Evolutionary conservation across 2,329 filamentous ascomycete species (phyloP).

Genomic region (Amylocarpus encephaloides): DNA sequence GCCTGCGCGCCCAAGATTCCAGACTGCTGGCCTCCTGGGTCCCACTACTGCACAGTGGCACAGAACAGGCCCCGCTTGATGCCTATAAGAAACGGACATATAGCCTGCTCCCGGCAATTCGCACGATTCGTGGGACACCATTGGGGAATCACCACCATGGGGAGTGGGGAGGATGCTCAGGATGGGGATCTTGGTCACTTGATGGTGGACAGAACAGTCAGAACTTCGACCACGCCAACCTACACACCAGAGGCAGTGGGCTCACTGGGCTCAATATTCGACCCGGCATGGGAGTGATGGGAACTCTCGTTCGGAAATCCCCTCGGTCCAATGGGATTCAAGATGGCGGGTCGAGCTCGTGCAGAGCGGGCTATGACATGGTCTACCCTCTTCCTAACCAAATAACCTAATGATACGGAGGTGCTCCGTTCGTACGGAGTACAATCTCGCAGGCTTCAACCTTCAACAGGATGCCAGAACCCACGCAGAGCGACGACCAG

Average conservation of each 20-base stretch:
- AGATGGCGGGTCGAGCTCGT: background rate
- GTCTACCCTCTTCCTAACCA: background rate
- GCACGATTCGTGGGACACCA: background rate
- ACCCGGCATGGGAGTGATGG: too few species aligned
- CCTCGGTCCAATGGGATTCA: background rate
- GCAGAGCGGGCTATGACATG: background rate
- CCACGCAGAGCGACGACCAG: background rate
- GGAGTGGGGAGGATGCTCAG: too few species aligned
- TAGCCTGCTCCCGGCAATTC: conserved; percentile 7
- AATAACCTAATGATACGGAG: too few species aligned
- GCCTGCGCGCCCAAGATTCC: too few species aligned
- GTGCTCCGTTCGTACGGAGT: too few species aligned
- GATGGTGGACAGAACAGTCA: background rate
- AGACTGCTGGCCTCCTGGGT: background rate
- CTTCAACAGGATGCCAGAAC: background rate
- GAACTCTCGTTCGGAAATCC: background rate
- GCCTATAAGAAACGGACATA: conserved; percentile 3
- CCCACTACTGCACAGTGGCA: background rate
- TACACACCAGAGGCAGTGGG: background rate
- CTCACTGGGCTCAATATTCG: too few species aligned
- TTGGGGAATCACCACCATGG: background rate
- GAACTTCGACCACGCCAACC: background rate
- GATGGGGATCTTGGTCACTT: too few species aligned
- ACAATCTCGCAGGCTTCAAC: too few species aligned
- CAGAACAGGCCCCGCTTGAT: background rate